Evolutionary conservation across 2,329 filamentous ascomycete species (phyloP), one percentile per base, ranked within the genome.

Genomic region (Neurospora sp.): DNA sequence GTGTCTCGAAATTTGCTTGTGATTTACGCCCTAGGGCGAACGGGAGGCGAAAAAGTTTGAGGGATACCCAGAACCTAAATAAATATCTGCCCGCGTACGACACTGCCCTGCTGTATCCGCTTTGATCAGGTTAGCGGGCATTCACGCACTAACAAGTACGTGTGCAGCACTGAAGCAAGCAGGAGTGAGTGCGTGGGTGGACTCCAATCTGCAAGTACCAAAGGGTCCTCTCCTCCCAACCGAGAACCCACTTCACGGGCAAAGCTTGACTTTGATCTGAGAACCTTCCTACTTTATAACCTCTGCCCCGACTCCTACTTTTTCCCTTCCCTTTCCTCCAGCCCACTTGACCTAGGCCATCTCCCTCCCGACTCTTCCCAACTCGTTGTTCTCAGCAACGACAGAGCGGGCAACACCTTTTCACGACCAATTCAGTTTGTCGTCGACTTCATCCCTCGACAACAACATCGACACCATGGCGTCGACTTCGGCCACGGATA

Each of bases 401-500:
- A 68, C 67, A 57, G 43, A 66, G 52, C 68, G 41, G 41, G 39
- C 39, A 43, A 70, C 66, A 68, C 57, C 43, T 71, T 66, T 33
- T 66, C 69, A 72, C 68, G 40, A 33, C 43, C 36, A 52, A 38
- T 66, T 68, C 71, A 46, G 69, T 65, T 33, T 40, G 66, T 69
- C 68, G 69, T 40, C 69, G 69, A 70, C 38, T 65, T 52, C 69
- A 46, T 66, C 67, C n/a, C 67, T 62, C 52, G 52, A 62, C 52
- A 62, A 62, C 65, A 46, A 67, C 40, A 37, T 66, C 65, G 37
- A 72, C 75, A 73, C 70, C 69, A 80, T 80, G 79, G 74, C 78
- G 69, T 74, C 83, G 73, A 78, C 82, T 69, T 80, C 82, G 40
- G 77, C 81, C 70, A 75, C 80, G 71, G 52, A 62, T 62, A 78